Conservation (phyloP, 192 early-diverging fungal species). For the Podila epigama region DNA sequence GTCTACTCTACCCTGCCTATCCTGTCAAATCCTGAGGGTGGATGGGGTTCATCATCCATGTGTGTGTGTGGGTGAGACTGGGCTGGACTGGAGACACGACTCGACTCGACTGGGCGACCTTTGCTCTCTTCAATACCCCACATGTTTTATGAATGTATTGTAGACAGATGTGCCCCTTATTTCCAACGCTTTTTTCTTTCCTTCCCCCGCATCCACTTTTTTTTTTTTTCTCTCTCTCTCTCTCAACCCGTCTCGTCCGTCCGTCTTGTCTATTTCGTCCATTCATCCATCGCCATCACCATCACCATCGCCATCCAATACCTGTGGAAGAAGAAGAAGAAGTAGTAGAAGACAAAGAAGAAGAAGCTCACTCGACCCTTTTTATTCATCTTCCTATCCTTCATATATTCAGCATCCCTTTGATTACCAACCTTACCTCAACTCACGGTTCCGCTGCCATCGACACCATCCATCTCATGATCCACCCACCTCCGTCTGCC, state of each 20-base stretch:
- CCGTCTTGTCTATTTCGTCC: not conserved
- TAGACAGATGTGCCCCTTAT: not conserved
- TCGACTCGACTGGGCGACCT: too few relatives aligned
- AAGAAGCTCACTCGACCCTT: too few relatives aligned
- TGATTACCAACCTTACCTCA: slow-evolving; percentile 24
- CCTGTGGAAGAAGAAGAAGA: too few relatives aligned
- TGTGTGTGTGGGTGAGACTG: too few relatives aligned
- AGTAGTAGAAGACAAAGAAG: too few relatives aligned
- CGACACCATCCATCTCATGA: slow-evolving; percentile 50
- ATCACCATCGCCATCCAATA: too few relatives aligned
- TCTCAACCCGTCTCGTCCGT: not conserved
- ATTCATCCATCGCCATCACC: not conserved
- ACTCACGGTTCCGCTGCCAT: slow-evolving; percentile 27
- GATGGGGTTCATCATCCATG: too few relatives aligned
- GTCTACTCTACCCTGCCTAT: too few relatives aligned
- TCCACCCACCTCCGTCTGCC: slow-evolving; percentile 8
- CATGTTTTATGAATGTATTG: too few relatives aligned
- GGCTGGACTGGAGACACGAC: too few relatives aligned
- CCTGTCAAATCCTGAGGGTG: too few relatives aligned
- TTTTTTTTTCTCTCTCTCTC: not conserved
- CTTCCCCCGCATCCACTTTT: not conserved
- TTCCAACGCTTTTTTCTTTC: not conserved
- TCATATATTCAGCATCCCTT: slow-evolving; percentile 10
- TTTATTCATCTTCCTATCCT: not conserved
- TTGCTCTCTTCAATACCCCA: not conserved